Percentiles rank a stretch among this genome's conserved stretches.
Conservation (phyloP, 768 basidiomycete genomes). For the Dictyophora rubrovolvata region DNA sequence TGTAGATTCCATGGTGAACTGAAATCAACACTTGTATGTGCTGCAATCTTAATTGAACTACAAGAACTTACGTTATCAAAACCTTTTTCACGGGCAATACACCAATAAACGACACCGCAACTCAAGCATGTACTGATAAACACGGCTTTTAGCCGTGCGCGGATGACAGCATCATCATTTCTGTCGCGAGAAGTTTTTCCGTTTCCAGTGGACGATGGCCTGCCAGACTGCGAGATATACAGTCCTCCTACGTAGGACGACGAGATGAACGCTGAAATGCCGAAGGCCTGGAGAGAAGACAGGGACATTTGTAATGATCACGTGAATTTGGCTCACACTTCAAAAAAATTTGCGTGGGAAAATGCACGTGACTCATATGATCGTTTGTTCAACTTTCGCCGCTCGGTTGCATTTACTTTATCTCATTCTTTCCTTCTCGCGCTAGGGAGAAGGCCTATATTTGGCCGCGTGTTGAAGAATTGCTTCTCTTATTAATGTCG, state of each 20-base stretch:
- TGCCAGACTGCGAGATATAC: slow-evolving; percentile 59
- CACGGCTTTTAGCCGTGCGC: slow-evolving; percentile 65
- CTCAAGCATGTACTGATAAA: slow-evolving; percentile 49
- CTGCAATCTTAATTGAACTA: background rate
- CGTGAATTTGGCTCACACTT: background rate
- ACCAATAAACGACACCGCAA: slow-evolving; percentile 37
- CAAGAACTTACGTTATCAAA: slow-evolving; percentile 14
- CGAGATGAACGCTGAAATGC: slow-evolving; percentile 49
- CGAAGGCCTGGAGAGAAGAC: slow-evolving; percentile 31
- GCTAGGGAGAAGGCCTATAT: too few species aligned
- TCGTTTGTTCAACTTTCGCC: too few species aligned
- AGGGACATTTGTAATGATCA: background rate
- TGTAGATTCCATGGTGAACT: slow-evolving; percentile 34
- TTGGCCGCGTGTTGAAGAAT: too few species aligned
- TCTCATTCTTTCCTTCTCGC: too few species aligned
- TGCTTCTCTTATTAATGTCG: too few species aligned
- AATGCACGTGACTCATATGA: background rate
- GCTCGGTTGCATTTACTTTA: too few species aligned
- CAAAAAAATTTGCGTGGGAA: background rate
- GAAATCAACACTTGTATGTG: slow-evolving; percentile 19
- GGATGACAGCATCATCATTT: slow-evolving; percentile 79
- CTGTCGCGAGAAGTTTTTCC: slow-evolving; percentile 46
- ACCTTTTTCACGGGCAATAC: slow-evolving; percentile 26
- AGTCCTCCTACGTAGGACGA: slow-evolving; percentile 72
- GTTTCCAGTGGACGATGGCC: slow-evolving; percentile 39